phyloP scores from a whole-genome alignment of 257 asterid species.

The Primulina tabacum region DNA sequence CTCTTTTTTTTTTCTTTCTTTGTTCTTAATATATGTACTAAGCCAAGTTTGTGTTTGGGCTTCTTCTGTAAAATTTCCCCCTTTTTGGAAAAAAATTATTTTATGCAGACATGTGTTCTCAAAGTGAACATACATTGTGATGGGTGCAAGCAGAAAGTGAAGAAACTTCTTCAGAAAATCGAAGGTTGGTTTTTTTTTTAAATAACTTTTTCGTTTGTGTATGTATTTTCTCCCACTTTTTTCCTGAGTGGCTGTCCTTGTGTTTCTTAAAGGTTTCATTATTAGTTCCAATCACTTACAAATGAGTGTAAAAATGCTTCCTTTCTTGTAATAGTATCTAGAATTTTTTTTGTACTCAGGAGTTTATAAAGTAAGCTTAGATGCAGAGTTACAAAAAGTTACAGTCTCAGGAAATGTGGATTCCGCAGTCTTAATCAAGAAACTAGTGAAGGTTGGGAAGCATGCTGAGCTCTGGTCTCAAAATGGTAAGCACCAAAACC shows the following conservation, averaged over 20 bases:
- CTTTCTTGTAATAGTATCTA: neutral
- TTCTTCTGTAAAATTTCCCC: neutral
- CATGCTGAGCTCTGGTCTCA: conserved; percentile 72
- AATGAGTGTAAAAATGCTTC: neutral
- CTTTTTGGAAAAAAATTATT: neutral
- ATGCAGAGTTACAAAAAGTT: conserved; percentile 61
- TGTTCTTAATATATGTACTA: neutral
- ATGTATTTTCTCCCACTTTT: too few relatives aligned
- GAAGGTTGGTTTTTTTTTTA: conserved; percentile 49
- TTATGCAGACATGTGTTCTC: conserved; percentile 64
- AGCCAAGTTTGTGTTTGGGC: neutral
- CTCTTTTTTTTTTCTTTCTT: too few relatives aligned
- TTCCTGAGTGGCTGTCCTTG: too few relatives aligned
- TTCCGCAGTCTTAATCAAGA: conserved; percentile 51
- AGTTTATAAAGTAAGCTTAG: conserved; percentile 64
- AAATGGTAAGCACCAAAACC: conserved; percentile 35
- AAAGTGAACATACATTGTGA: conserved; percentile 90
- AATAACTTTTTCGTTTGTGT: neutral
- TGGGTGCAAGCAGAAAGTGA: conserved; percentile 90
- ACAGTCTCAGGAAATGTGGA: conserved; percentile 57
- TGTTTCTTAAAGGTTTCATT: neutral
- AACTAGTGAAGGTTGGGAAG: conserved; percentile 53
- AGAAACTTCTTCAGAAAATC: conserved; percentile 71
- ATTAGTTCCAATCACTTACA: neutral
- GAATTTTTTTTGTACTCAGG: conserved; percentile 35